Evolutionary conservation across 768 basidiomycete genomes (phyloP), one percentile per base, ranked within the genome.

Genomic region (Mycena kentingensis): DNA sequence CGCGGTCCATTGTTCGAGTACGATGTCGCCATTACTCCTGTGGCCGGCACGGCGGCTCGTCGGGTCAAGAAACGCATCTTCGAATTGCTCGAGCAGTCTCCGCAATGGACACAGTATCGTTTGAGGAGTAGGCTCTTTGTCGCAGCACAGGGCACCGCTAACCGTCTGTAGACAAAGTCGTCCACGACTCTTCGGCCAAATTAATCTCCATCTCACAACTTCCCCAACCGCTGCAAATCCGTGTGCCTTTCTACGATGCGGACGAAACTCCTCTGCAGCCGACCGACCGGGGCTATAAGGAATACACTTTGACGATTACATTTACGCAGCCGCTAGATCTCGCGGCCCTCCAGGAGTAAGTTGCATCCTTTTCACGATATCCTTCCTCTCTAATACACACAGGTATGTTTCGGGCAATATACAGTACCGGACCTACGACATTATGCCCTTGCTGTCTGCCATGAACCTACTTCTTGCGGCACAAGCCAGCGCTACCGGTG

Each of bases 401-500:
- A 81, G 79, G 25, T 80, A 83, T 63, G 71, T 88, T 16, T 65
- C 64, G 2, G 90, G 88, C 1, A 63, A 77, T 7, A 72, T 74
- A 3, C 74, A 80, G 51, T 78, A 82, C 57, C 74, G 79, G 35
- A 74, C 74, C 37, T 78, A 80, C 31, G 85, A 89, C 45, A 75
- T 82, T 2, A 66, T 73, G 47, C 85, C 87, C 0, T 58, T 82
- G 15, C 69, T 88, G 4, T 76, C 86, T 8, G 85, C 85, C 3
- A 62, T 88, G 42, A 88, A 90, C 61, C 68, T 89, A 21, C 72
- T 88, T 45, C 67, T 88, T 5, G 78, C 82, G 42, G 75, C 83
- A 43, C 73, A 79, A 58, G 77, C 84, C 13, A 75, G 77, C 60
- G 70, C 77, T 27, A 70, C 75, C 1, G 68, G 69, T n/a, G 74